Evolutionary conservation across 805 yeast species (phyloP), one percentile per base, ranked within the genome.

Genomic region (Ogataea dorogensis): DNA sequence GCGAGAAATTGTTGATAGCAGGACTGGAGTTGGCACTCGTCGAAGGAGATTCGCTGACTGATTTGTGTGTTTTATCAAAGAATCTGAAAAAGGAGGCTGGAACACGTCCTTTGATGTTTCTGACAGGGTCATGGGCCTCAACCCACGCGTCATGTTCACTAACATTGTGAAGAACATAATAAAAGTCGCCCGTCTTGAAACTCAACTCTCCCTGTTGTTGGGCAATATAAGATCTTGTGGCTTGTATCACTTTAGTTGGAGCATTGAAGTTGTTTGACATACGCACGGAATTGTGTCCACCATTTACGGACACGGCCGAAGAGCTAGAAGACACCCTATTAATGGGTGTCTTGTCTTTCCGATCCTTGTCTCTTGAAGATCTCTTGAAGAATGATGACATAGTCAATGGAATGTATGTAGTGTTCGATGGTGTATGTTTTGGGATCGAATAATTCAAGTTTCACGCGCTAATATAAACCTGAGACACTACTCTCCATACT

Each of bases 71-170:
- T 46, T 79, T 71, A 42, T 75, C 79, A 49, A 89, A 78, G 12
- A 78, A 81, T 63, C 88, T 95, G 61, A 91, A 93, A 58, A 81
- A 81, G 8, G 79, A 66, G 26, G 78, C 78, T 4, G 98, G 98
- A 1, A 93, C 98, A 75, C 85, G 75, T 1, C 98, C 98, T 33
- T 75, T 71, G 17, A 73, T 64, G 49, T 81, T 77, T 21, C 84
- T 77, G 30, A 83, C 75, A 10, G 98, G 97, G 57, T 91, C 88
- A 34, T 80, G 77, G 2, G 95, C 97, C 53, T 86, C 88, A 53
- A 78, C 86, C 89, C 95, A 88, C 26, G 69, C 74, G 1, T 51
- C 55, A 21, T 43, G 47, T 4, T 40, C 36, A 37, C 74, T 68
- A 36, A 75, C 75, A 37, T 76, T 73, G 15, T 77, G 77, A 24